Base-by-base conservation (phyloP, 176 grass and related monocot genomes). In the Alopecurus myosuroides region DNA sequence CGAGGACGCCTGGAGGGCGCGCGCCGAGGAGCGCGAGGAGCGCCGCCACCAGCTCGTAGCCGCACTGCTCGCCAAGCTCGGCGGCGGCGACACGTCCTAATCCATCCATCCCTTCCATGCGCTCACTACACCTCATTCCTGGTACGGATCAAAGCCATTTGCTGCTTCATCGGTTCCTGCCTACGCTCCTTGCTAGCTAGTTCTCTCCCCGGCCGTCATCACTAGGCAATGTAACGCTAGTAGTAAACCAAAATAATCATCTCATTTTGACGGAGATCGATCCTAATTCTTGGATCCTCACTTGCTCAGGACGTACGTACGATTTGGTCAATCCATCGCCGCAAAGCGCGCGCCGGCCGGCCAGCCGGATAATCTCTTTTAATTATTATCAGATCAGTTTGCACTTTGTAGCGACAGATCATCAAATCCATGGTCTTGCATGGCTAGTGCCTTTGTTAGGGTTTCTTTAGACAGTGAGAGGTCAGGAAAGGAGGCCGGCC, bases 21-120 rank as follows among this genome's bases (percentile, higher is more conserved):
- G 94, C 42, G 91, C 87, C 18, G 97, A 99, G 82, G 93, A 85
- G 82, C 91, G 93, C 0, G 90, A 94, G 31, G 94, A 99, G 82
- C 74, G 94, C 2, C 89, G 92, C 0, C 88, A 99, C 74, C 81
- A 85, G 31, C 94, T 99, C 36, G 77, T 97, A 50, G 76, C 84
- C 37, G 86, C 86, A 0, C 82, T 99, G 34, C 88, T 99, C 41
- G 63, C 88, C 49, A 99, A 94, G 84, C 88, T 99, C 53, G 76
- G 86, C 15, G 76, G 91, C 37, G 86, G 91, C 35, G 84, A 79
- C 76, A 34, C 68, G 3, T 68, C 73, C 34, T 90, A 36, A 88
- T 46, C 23, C 68, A 30, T 10, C 6, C 28, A 36, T 13, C 11
- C 85, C 31, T 35, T 66, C 63, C 36, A 41, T n/a, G 19, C 66